Evolutionary conservation across 169 alveolate species (phyloP), one percentile per base, ranked within the genome.

Genomic region (Eimeria maxima): DNA sequence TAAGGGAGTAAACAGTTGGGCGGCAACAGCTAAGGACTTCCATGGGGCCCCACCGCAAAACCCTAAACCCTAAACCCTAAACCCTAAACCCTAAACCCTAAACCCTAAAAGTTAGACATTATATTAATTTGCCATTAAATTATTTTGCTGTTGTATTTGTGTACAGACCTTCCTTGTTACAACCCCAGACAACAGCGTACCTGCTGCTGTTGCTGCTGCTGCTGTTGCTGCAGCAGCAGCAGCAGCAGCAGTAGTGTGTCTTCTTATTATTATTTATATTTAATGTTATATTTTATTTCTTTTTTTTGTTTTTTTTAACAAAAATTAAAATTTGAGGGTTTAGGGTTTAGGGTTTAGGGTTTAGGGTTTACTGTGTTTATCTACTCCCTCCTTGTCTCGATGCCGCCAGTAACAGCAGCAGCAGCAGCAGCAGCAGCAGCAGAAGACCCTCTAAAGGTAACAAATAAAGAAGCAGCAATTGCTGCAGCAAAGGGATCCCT

Each of bases 151-250:
- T 57, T 57, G n/a, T 57, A 5, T 57, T 57, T 57, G 67, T 57
- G 67, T 50, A 14, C n/a, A 57, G 16, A 3, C 24, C 67, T 14
- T 57, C 67, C 18, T 7, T 57, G 3, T 18, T 5, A 8, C 22
- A 57, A 3, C 67, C 67, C 67, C 67, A 57, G 67, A 5, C 67
- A 57, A 3, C 81, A 2, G 27, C 47, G 5, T 5, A 11, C 45
- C 6, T 27, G 81, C 53, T 71, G 81, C 47, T 71, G 47, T 45
- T 71, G 81, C 53, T 29, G 81, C 45, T 13, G 81, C 42, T 5
- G 81, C 42, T 7, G 81, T 11, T 27, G 81, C 81, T 71, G 81
- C 81, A 22, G 81, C 81, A 27, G 81, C 81, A 27, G 47, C 81
- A 71, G 53, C 38, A 27, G 13, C 20, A 57, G 38, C n/a, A 24